Evolutionary conservation across 768 basidiomycete genomes (phyloP).

Genomic region (Boletellus emodensis): DNA sequence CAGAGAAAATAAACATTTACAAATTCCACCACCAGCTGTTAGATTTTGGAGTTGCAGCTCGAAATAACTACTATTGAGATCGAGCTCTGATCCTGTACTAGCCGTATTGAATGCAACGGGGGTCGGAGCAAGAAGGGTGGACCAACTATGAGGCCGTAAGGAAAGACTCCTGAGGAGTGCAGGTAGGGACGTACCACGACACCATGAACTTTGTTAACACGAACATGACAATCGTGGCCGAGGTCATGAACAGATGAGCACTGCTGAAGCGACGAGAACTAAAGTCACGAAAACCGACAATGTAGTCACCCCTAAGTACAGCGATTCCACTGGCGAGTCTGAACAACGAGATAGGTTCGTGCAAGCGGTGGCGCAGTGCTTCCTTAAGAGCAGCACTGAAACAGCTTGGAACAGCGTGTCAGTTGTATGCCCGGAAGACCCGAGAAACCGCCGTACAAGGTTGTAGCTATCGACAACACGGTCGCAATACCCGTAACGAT

Average conservation of each 20-base stretch:
- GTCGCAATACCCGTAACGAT: not conserved
- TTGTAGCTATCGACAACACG: not conserved
- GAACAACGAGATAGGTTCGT: constrained; percentile 4
- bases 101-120: not conserved
- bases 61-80: constrained; percentile 2
- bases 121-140: constrained; percentile 10
- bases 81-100: constrained; percentile 3
- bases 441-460: not conserved
- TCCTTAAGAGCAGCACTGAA: constrained; percentile 7
- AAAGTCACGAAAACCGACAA: not conserved
- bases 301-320: not conserved
- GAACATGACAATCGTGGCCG: constrained; percentile 5
- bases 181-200: constrained; percentile 6
- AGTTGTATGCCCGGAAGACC: not conserved
- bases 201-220: constrained; percentile 11
- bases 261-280: too few species aligned
- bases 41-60: not conserved
- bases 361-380: constrained; percentile 8
- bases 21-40: too few species aligned
- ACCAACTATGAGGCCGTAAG: not conserved
- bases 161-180: too few species aligned
- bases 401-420: not conserved
- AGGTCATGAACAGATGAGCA: not conserved
- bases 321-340: constrained; percentile 2
- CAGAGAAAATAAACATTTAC: too few species aligned